Evolutionary conservation across 345 rosid genomes (phyloP).

Genomic region (Euphorbia pulcherrima): DNA sequence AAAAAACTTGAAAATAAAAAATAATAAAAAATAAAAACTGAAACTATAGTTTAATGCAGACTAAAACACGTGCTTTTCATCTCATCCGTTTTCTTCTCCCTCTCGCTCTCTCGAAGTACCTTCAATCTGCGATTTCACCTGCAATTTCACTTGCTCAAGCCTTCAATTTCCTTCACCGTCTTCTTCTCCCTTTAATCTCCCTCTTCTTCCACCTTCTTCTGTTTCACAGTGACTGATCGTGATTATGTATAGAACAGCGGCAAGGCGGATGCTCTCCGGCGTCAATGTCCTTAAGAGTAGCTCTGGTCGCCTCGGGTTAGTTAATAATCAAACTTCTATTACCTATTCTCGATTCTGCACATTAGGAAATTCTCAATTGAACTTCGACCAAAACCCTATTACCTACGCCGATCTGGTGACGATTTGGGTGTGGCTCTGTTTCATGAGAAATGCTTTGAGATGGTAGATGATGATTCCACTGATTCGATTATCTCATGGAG

Average conservation of each 20-base stretch:
- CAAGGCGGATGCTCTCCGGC: conserved; percentile 42
- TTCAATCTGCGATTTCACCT: no score
- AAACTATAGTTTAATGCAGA: no score
- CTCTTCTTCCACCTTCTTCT: background rate
- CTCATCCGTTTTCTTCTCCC: no score
- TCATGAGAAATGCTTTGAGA: conserved; percentile 74
- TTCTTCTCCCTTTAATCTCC: no score
- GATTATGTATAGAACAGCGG: conserved; percentile 62
- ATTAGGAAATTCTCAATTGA: conserved; percentile 28
- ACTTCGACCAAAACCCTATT: conserved; percentile 29
- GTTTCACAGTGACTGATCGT: background rate
- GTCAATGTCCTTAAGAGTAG: conserved; percentile 10
- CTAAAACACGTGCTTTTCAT: no score
- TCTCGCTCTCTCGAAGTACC: no score
- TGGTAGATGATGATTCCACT: conserved; percentile 70
- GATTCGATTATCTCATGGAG: conserved; percentile 68
- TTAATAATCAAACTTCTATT: conserved; percentile 17
- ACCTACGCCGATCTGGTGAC: conserved; percentile 47
- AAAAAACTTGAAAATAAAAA: no score
- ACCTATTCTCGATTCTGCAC: conserved; percentile 38
- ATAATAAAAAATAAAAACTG: no score
- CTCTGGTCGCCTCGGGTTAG: conserved; percentile 19
- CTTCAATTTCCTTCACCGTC: no score
- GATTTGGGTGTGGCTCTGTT: conserved; percentile 67
- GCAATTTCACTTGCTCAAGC: no score